Evolutionary conservation across 176 grass and related monocot genomes (phyloP), one percentile per base, ranked within the genome.

Genomic region (Lolium multiflorum): DNA sequence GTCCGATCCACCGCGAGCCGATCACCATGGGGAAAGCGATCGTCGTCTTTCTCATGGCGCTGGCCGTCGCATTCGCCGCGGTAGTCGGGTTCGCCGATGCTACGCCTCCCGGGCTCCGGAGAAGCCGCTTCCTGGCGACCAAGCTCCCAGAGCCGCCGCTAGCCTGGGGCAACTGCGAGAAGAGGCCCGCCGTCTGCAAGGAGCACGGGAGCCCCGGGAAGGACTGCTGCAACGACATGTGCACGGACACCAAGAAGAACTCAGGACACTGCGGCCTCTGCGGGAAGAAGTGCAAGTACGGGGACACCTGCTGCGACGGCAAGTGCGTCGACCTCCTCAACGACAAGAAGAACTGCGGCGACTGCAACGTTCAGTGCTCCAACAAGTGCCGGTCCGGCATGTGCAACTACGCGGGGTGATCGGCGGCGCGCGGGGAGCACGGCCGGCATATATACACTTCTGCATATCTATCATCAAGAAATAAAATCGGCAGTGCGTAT

Each of bases 41-140:
- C 81, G 14, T 88, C 39, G 14, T 88, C 39, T 37, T 88, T 88
- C 89, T 91, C 89, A 85, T 91, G 89, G 86, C 89, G 70, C 69
- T 91, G 76, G 76, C 75, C 66, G 13, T 80, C 66, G 26, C 71
- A 14, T 18, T 82, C 78, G 0, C 82, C 70, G 0, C 7, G 1
- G n/a, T 12, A 57, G 9, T 50, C 14, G 14, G 25, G 0, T 11
- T 9, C 1, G 39, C 28, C 1, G 17, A 35, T 39, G 7, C 61
- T 0, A 0, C 9, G 52, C 31, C 81, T 26, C 24, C 70, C 0
- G 12, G 12, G 16, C 17, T 20, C 25, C 83, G 89, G 85, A 60
- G 50, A 43, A 91, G 89, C 82, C 82, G 89, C 41, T 91, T 91
- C 86, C 85, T 88, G 9, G 85, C 81, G 10, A 14, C 1, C 38